phyloP scores from a whole-genome alignment of 83 land plant species.

The Isoetes engelmannii region DNA sequence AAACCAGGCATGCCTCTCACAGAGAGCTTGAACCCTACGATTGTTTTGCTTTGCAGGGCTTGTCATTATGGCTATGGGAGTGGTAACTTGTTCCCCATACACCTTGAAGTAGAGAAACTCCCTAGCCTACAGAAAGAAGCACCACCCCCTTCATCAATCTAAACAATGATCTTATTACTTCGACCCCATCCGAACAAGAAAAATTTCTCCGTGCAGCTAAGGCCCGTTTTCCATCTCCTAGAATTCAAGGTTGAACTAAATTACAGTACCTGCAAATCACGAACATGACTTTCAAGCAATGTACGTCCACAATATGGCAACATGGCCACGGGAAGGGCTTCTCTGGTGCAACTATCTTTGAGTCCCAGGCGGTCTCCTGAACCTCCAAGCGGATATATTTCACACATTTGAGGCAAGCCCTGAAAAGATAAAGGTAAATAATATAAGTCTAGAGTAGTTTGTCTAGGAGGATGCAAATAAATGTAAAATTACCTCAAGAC shows the following conservation, averaged over 20 bases:
- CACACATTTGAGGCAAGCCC: constrained; percentile 85
- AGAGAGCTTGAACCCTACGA: constrained; percentile 52
- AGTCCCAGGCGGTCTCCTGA: constrained; percentile 93
- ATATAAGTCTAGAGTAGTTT: neutral
- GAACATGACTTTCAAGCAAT: constrained; percentile 84
- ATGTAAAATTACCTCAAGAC: constrained; percentile 61
- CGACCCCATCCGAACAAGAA: neutral
- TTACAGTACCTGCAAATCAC: constrained; percentile 87
- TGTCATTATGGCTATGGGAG: constrained; percentile 99
- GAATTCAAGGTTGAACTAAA: too few species aligned
- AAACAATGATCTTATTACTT: neutral
- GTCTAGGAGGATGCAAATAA: constrained; percentile 4
- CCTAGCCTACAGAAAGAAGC: constrained; percentile 57
- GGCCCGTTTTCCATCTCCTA: too few species aligned
- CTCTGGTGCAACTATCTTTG: constrained; percentile 72
- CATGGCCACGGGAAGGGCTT: constrained; percentile 96
- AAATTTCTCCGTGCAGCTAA: neutral
- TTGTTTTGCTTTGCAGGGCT: constrained; percentile 92
- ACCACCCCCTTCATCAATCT: neutral
- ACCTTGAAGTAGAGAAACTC: constrained; percentile 79
- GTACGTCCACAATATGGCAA: constrained; percentile 94
- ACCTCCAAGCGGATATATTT: constrained; percentile 97
- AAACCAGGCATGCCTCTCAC: constrained; percentile 77
- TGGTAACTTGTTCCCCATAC: constrained; percentile 68
- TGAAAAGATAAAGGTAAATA: constrained; percentile 15